phyloP scores from a whole-genome alignment of 2,329 filamentous ascomycete genomes.

The Xylaria sp. region DNA sequence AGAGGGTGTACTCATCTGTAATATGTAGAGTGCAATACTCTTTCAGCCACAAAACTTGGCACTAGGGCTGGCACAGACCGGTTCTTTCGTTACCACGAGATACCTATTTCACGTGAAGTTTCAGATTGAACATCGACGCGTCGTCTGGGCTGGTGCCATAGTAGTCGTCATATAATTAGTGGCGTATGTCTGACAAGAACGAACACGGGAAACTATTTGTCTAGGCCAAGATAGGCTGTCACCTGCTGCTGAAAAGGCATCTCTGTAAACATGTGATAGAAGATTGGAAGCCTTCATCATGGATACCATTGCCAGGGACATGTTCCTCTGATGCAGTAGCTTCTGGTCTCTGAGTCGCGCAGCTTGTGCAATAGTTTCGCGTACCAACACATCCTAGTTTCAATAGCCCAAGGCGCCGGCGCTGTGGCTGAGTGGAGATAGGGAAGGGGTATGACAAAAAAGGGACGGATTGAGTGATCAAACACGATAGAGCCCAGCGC shows the following conservation, averaged over 20 bases:
- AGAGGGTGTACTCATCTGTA: background rate
- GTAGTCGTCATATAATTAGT: background rate
- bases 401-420: background rate
- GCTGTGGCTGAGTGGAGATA: background rate
- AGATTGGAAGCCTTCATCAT: background rate
- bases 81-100: background rate
- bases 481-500: background rate
- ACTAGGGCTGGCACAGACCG: background rate
- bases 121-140: background rate
- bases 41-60: background rate
- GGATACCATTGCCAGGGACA: background rate
- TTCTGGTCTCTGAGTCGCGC: background rate
- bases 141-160: background rate
- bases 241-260: background rate
- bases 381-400: background rate
- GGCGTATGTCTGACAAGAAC: background rate
- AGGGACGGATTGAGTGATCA: background rate
- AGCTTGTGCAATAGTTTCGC: background rate
- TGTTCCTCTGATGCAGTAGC: background rate
- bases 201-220: background rate
- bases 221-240: background rate
- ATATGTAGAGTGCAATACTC: background rate
- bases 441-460: constrained; percentile 4
- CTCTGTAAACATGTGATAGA: background rate
- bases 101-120: background rate